Base-by-base conservation (phyloP, 176 grass and related monocot genomes). In the Cenchrus americanus region DNA sequence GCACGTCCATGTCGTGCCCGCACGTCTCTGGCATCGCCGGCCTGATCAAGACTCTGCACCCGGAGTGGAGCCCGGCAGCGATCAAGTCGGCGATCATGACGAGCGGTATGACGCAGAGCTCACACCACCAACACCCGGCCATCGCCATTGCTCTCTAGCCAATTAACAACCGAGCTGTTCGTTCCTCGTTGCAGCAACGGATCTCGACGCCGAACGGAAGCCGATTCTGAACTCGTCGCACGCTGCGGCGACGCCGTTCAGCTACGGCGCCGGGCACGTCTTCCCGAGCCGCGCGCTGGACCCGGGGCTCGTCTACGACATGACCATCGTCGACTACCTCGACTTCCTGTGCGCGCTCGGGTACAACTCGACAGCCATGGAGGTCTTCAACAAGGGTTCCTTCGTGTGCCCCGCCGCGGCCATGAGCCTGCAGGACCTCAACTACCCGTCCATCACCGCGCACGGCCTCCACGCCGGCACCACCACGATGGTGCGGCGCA, bases 1-100 rank as follows among this genome's bases (percentile, higher is more conserved):
- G 92, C 59, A 97, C 94, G 6, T 97, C 94, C 53, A 97, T 97
- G 94, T 86, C 94, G 34, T 94, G 92, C 83, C 94, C 89, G 48
- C 94, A 94, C 62, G 85, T 84, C 1, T 83, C 94, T 7, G 89
- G 92, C 74, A 3, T 97, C 21, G 63, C 64, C 43, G 94, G 89
- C 65, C 92, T 94, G 7, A 23, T 97, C 86, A 91, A 80, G 69
- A 82, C 82, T 10, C 77, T 94, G 46, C 79, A 92, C 66, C 94
- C 90, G 32, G 34, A 90, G 42, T 97, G 94, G 92, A 92, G 79
- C 69, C 92, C 94, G 52, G 64, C 86, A 1, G 90, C 92, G 0
- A 92, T 94, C 76, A 94, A 86, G 77, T 97, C 90, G 5, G 89
- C 90, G 1, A 92, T 97, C 84, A 97, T 97, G 94, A 94, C 92